Evolutionary conservation across 208 protist genomes (phyloP).

Genomic region (Wallacemonas sp.): DNA sequence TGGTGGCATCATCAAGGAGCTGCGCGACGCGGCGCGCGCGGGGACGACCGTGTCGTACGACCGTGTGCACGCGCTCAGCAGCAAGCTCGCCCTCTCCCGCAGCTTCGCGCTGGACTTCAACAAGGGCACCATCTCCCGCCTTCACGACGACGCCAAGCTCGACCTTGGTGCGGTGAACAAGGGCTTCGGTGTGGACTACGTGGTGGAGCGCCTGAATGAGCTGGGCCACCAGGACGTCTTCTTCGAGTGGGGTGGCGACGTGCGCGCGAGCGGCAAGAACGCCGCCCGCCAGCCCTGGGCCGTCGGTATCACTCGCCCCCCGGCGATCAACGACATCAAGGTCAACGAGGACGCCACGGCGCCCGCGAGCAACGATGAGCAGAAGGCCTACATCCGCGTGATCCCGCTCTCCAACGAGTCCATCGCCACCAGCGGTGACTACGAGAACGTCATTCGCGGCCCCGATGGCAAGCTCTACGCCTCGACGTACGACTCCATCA

Average conservation of each 20-base stretch:
- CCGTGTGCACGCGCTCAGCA: slow-evolving; percentile 26
- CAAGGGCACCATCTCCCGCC: slow-evolving; percentile 42
- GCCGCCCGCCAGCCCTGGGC: slow-evolving; percentile 33
- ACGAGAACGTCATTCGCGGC: slow-evolving; percentile 63
- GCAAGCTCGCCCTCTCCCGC: slow-evolving; percentile 41
- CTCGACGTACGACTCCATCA: slow-evolving; percentile 38
- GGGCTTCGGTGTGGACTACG: slow-evolving; percentile 63
- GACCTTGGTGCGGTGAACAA: slow-evolving; percentile 68
- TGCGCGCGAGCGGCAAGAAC: slow-evolving; percentile 52
- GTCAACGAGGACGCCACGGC: slow-evolving; percentile 24
- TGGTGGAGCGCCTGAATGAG: slow-evolving; percentile 45
- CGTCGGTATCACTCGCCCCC: slow-evolving; percentile 58
- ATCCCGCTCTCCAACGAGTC: slow-evolving; percentile 61
- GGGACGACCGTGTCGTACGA: slow-evolving; percentile 32
- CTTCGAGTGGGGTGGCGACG: slow-evolving; percentile 74
- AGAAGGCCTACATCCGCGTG: slow-evolving; percentile 52
- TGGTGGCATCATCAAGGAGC: slow-evolving; percentile 30
- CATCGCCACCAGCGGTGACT: slow-evolving; percentile 64
- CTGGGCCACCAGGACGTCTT: slow-evolving; percentile 46
- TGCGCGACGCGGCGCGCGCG: slow-evolving; percentile 31
- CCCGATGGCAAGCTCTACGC: slow-evolving; percentile 45
- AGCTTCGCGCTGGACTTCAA: slow-evolving; percentile 55
- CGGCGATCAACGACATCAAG: slow-evolving; percentile 41
- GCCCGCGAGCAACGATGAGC: slow-evolving; percentile 1
- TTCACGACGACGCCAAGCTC: slow-evolving; percentile 48